Percentiles rank a stretch among this genome's conserved stretches.
These are phyloP conservation scores for Tulasnella sp. DNA, from an alignment of 768 basidiomycete species.

Conservation along the genomic window DNA sequence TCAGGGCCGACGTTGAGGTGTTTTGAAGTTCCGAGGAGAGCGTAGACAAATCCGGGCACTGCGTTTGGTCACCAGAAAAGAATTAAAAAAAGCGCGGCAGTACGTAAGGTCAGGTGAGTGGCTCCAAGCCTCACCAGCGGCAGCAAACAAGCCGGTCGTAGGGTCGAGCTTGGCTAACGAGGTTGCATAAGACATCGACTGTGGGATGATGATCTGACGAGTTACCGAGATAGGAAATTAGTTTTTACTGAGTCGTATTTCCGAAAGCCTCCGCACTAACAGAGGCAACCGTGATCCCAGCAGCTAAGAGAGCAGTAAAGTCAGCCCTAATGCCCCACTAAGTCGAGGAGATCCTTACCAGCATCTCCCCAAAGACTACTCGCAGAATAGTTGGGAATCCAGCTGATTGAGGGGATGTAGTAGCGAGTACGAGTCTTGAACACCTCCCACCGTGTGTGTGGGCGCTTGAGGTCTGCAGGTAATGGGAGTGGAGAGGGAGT, in stretches of 20 bases:
- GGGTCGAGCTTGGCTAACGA: slow-evolving; percentile 83
- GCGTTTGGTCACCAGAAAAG: slow-evolving; percentile 54
- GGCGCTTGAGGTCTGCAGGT: neutral
- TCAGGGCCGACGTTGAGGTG: slow-evolving; percentile 74
- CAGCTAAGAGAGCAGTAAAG: slow-evolving; percentile 68
- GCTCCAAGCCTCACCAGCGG: slow-evolving; percentile 12
- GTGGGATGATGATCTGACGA: slow-evolving; percentile 63
- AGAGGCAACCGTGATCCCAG: slow-evolving; percentile 78
- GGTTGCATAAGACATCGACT: slow-evolving; percentile 88
- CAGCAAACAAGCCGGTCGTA: slow-evolving; percentile 59
- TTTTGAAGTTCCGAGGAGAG: slow-evolving; percentile 78
- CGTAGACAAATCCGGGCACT: slow-evolving; percentile 84
- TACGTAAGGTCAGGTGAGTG: slow-evolving; percentile 1
- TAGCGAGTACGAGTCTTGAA: slow-evolving; percentile 51
- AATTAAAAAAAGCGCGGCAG: slow-evolving; percentile 43
- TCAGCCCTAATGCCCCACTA: slow-evolving; percentile 34
- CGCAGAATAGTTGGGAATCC: slow-evolving; percentile 73
- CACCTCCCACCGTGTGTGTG: slow-evolving; percentile 24
- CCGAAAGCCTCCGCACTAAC: slow-evolving; percentile 10
- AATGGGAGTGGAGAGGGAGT: neutral
- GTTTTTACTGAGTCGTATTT: neutral
- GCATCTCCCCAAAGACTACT: slow-evolving; percentile 46
- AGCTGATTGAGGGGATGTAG: slow-evolving; percentile 70
- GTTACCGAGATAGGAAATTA: neutral
- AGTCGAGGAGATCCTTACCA: slow-evolving; percentile 2